Conservation (phyloP, 1,284 basidiomycete species). For the Tylopilus orsonianus region DNA sequence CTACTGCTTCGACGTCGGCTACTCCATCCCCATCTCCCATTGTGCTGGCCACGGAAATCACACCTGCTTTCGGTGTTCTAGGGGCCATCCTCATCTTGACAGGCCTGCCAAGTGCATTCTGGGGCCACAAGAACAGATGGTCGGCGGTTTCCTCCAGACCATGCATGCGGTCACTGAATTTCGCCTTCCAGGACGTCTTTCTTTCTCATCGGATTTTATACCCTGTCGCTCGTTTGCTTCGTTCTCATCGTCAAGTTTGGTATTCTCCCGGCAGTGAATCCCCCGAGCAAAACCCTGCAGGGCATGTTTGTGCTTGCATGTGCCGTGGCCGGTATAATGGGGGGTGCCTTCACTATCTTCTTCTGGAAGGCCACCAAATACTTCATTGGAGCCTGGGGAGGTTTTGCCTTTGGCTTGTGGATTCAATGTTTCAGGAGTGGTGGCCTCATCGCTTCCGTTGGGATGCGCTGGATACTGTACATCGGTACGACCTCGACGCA, state of each 20-base stretch:
- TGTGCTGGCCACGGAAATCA: conserved; percentile 71
- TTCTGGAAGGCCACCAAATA: conserved; percentile 88
- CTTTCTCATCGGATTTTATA: conserved; percentile 90
- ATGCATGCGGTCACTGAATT: conserved; percentile 14
- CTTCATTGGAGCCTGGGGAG: conserved; percentile 86
- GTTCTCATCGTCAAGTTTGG: conserved; percentile 91
- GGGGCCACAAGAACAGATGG: conserved; percentile 94
- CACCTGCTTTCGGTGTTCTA: conserved; percentile 87
- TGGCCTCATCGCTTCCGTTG: conserved; percentile 75
- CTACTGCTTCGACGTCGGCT: conserved; percentile 44
- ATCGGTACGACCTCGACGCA: conserved; percentile 52
- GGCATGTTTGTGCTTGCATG: conserved; percentile 89
- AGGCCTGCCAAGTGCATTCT: conserved; percentile 85
- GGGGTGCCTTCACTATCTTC: conserved; percentile 84
- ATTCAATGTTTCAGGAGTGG: conserved; percentile 82
- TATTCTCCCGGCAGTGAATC: conserved; percentile 76
- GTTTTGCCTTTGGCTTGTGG: conserved; percentile 85
- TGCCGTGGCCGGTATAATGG: conserved; percentile 77
- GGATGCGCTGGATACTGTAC: conserved; percentile 85
- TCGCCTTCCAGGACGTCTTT: conserved; percentile 74
- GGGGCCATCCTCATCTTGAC: conserved; percentile 88
- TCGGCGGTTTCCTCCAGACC: conserved; percentile 32
- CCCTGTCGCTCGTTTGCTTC: conserved; percentile 80
- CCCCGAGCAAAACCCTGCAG: conserved; percentile 74
- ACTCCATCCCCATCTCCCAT: conserved; percentile 54